phyloP scores from a whole-genome alignment of 352 stramenopile genomes.

The Globisporangium carolinianum region DNA sequence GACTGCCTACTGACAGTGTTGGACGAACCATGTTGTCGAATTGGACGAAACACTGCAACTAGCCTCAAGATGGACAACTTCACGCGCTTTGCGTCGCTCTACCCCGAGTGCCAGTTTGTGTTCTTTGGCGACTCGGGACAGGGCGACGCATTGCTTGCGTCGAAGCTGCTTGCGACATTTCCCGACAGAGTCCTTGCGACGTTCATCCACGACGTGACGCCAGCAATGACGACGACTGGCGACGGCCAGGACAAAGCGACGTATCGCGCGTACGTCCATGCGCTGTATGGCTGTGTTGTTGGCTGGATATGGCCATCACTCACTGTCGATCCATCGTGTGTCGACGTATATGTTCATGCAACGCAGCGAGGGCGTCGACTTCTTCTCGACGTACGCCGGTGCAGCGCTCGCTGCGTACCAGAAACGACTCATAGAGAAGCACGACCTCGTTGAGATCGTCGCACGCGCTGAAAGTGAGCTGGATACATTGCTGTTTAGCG shows the following conservation, averaged over 20 bases:
- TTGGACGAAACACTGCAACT: no score
- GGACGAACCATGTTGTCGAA: neutral
- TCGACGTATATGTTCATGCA: no score
- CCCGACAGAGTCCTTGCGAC: constrained; percentile 54
- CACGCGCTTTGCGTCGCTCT: constrained; percentile 62
- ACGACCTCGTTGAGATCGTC: constrained; percentile 45
- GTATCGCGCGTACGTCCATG: constrained; percentile 45
- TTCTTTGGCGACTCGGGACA: constrained; percentile 83
- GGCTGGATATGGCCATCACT: neutral
- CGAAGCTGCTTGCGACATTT: constrained; percentile 44
- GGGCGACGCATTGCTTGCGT: constrained; percentile 68
- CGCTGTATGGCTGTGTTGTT: no score
- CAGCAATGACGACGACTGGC: constrained; percentile 39
- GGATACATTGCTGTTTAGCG: constrained; percentile 36
- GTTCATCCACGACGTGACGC: constrained; percentile 81
- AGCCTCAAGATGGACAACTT: constrained; percentile 83
- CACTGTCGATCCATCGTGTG: neutral
- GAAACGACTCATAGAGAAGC: constrained; percentile 45
- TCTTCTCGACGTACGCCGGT: constrained; percentile 68
- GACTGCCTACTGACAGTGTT: neutral
- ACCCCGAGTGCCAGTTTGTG: constrained; percentile 82
- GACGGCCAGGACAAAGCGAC: constrained; percentile 51
- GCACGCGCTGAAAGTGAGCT: constrained; percentile 37
- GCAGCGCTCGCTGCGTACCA: constrained; percentile 47
- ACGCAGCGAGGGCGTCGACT: constrained; percentile 55